Conservation (phyloP, 164 flowering plant species). For the Vitis rupestris region DNA sequence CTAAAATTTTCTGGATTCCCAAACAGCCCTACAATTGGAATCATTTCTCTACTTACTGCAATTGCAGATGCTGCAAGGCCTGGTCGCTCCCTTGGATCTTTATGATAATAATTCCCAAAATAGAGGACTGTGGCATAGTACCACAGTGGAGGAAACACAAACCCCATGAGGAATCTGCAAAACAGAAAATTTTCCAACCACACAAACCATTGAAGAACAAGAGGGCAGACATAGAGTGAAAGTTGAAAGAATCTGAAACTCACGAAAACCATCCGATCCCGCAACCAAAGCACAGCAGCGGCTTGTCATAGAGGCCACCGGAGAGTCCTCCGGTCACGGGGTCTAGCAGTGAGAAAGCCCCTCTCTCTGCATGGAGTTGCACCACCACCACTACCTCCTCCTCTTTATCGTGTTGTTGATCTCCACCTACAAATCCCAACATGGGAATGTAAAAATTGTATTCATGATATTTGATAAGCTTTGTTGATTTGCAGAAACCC, state of each 20-base stretch:
- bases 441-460: too few relatives aligned
- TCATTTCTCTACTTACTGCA: constrained; percentile 24
- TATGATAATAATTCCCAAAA: constrained; percentile 23
- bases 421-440: neutral
- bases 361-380: constrained; percentile 3
- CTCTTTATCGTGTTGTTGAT: neutral
- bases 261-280: constrained; percentile 40
- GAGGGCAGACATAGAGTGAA: too few relatives aligned
- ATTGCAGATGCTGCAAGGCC: constrained; percentile 42
- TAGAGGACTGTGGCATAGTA: constrained; percentile 33
- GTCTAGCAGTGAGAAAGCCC: constrained; percentile 10
- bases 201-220: too few relatives aligned
- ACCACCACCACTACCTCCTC: neutral
- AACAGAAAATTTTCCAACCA: neutral
- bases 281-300: constrained; percentile 32
- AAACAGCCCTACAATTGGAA: neutral
- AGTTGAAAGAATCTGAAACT: constrained; percentile 3
- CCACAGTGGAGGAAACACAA: constrained; percentile 34
- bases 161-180: constrained; percentile 31
- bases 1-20: neutral
- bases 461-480: too few relatives aligned
- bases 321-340: neutral
- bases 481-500: neutral
- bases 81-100: constrained; percentile 34
- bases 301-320: constrained; percentile 21